Conservation (phyloP, 371 early-diverging fungal species). For the Thermomucor indicae-seudaticae region DNA sequence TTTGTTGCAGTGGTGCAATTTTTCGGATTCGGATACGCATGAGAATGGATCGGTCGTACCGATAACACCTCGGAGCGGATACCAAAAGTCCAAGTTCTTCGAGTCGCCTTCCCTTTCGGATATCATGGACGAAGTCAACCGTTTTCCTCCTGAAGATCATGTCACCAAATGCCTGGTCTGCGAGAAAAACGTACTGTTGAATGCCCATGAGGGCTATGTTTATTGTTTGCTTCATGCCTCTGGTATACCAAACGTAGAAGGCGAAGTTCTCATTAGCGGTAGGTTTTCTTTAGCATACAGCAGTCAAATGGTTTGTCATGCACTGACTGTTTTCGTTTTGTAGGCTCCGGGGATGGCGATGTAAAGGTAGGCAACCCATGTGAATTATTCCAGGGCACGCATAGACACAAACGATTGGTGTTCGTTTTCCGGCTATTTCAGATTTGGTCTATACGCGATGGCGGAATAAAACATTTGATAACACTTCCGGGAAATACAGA, state of each 20-base stretch:
- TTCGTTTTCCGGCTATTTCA: too few relatives aligned
- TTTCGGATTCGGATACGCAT: constrained; percentile 46
- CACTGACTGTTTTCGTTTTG: background rate
- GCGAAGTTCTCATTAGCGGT: constrained; percentile 62
- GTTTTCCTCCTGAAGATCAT: constrained; percentile 24
- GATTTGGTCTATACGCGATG: constrained; percentile 55
- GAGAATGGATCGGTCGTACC: constrained; percentile 25
- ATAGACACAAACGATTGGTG: background rate
- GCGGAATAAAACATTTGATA: constrained; percentile 33
- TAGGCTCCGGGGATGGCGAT: constrained; percentile 71
- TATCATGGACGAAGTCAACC: constrained; percentile 12
- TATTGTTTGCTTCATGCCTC: constrained; percentile 59
- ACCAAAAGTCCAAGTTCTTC: constrained; percentile 43
- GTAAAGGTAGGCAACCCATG: constrained; percentile 44
- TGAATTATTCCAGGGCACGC: background rate
- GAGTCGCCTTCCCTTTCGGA: constrained; percentile 16
- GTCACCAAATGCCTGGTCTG: constrained; percentile 53
- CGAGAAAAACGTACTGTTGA: constrained; percentile 49
- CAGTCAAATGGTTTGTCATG: background rate
- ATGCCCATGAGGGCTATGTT: constrained; percentile 77
- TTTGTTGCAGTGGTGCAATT: constrained; percentile 52
- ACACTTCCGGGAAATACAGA: constrained; percentile 53
- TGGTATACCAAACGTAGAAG: constrained; percentile 49
- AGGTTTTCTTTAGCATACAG: constrained; percentile 1
- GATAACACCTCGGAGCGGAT: constrained; percentile 9